These are phyloP conservation scores for Quercus rubra DNA, from an alignment of 306 rosid species.

Conservation along the genomic window DNA sequence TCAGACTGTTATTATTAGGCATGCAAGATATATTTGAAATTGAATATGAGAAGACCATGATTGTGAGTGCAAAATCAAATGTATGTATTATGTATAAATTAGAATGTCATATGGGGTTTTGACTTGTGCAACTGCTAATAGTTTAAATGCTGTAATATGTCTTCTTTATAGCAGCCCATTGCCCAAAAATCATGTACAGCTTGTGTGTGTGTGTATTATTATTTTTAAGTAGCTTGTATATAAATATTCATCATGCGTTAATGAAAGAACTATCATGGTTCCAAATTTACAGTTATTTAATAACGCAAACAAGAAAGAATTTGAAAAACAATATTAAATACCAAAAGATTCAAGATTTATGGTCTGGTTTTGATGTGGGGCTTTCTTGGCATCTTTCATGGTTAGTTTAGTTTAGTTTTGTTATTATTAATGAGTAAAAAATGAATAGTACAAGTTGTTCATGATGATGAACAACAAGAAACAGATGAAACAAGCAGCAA, in stretches of 20 bases:
- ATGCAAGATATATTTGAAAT: background rate
- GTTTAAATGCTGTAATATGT: background rate
- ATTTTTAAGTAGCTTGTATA: background rate
- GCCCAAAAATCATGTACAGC: background rate
- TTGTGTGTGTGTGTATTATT: background rate
- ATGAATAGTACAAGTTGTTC: no score
- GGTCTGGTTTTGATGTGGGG: no score
- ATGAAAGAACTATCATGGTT: background rate
- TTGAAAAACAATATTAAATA: no score
- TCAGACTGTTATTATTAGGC: background rate
- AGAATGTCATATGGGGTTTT: background rate
- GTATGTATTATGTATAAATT: background rate
- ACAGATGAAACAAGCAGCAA: no score
- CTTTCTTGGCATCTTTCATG: no score
- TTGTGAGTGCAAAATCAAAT: background rate
- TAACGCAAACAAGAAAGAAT: no score
- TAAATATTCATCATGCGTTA: background rate
- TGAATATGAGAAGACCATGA: background rate
- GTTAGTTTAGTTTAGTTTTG: no score
- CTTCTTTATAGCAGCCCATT: background rate
- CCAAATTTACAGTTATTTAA: constrained; percentile 9
- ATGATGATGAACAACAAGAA: no score
- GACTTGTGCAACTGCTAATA: background rate
- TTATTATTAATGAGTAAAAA: no score
- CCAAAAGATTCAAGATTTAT: no score